phyloP scores from a whole-genome alignment of 75 land plant genomes.

The Cryptomeria japonica region DNA sequence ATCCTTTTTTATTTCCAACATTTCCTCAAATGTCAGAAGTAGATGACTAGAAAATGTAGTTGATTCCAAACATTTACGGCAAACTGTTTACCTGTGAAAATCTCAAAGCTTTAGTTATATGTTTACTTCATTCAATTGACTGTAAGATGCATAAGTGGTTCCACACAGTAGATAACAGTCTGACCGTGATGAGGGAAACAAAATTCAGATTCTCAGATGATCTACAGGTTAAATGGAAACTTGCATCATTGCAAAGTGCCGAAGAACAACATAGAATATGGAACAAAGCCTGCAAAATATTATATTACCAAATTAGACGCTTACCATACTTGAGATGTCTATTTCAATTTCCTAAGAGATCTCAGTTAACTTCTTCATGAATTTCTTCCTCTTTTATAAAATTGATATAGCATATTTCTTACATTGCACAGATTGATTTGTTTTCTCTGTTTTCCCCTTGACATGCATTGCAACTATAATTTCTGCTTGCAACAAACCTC shows the following conservation, averaged over 20 bases:
- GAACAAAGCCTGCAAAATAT: background rate
- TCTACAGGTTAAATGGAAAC: background rate
- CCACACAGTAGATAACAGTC: background rate
- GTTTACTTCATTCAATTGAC: background rate
- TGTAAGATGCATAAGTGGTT: background rate
- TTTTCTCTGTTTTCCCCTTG: background rate
- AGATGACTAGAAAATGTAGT: background rate
- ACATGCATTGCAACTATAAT: background rate
- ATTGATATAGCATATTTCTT: background rate
- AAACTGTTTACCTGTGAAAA: background rate
- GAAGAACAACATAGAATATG: background rate
- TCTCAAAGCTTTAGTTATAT: background rate
- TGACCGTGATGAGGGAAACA: background rate
- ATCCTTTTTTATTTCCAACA: background rate
- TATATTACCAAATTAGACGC: background rate
- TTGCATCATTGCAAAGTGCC: background rate
- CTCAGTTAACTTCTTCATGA: background rate
- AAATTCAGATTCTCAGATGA: background rate
- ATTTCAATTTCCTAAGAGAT: background rate
- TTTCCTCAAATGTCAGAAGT: background rate
- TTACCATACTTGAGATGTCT: background rate
- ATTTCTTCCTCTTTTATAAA: background rate
- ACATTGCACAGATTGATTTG: background rate
- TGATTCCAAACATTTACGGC: background rate
- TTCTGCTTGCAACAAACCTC: background rate